Evolutionary conservation across 805 yeast genomes (phyloP).

Genomic region (Candida namnaoensis): DNA sequence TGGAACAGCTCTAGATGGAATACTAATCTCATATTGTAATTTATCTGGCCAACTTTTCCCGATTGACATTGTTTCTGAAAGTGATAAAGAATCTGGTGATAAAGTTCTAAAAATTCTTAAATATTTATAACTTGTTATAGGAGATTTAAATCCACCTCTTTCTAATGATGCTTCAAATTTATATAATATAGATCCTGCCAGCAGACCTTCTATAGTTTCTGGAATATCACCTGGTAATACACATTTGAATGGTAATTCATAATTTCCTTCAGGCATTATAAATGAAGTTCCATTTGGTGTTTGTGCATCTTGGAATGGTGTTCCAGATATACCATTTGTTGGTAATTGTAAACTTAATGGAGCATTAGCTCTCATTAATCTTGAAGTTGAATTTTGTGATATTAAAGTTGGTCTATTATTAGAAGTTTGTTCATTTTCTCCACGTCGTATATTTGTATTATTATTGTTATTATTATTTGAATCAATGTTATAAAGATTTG

Average conservation of each 20-base stretch:
- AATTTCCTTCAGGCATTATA: constrained; percentile 59
- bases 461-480: constrained; percentile 1
- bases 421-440: constrained; percentile 20
- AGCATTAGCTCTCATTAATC: constrained; percentile 13
- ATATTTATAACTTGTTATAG: constrained; percentile 41
- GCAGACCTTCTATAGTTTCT: constrained; percentile 84
- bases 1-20: constrained; percentile 82
- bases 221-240: constrained; percentile 72
- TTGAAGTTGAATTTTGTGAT: constrained; percentile 1
- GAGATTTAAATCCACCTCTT: constrained; percentile 43
- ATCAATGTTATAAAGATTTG: not conserved
- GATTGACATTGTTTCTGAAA: constrained; percentile 81
- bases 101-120: constrained; percentile 76
- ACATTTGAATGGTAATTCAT: constrained; percentile 79
- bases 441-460: constrained; percentile 8
- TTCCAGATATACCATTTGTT: constrained; percentile 20
- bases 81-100: constrained; percentile 61
- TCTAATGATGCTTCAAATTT: constrained; percentile 72
- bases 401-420: not conserved
- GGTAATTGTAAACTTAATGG: constrained; percentile 18
- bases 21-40: constrained; percentile 77
- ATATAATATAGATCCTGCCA: constrained; percentile 68
- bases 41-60: constrained; percentile 88
- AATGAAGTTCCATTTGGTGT: constrained; percentile 20
- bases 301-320: constrained; percentile 20